Conservation (phyloP, 2,329 filamentous ascomycete species). For the Alternaria gaisen region DNA sequence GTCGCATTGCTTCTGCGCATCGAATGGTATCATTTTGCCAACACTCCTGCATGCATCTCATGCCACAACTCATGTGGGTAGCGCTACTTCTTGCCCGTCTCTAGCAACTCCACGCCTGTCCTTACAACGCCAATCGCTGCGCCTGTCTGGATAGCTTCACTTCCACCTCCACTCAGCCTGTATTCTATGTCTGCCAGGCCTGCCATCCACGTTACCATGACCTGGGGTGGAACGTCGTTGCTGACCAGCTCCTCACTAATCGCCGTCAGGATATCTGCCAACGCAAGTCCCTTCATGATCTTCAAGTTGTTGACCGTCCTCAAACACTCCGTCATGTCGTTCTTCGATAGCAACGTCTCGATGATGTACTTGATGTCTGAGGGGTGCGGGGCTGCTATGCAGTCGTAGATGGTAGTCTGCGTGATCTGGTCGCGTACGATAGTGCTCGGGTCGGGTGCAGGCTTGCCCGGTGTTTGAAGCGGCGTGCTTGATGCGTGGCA, state of each 20-base stretch:
- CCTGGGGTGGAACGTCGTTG: constrained; percentile 84
- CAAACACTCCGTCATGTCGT: constrained; percentile 88
- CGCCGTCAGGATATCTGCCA: constrained; percentile 92
- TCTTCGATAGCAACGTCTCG: constrained; percentile 81
- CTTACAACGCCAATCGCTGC: constrained; percentile 90
- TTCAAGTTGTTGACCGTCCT: constrained; percentile 90
- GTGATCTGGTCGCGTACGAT: constrained; percentile 86
- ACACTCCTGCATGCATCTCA: not conserved
- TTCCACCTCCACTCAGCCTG: constrained; percentile 84
- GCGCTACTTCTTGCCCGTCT: constrained; percentile 38
- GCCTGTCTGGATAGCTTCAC: constrained; percentile 88
- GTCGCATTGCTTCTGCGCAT: constrained; percentile 4
- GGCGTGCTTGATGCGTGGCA: constrained; percentile 90
- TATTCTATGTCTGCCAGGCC: constrained; percentile 94
- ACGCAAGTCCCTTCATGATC: constrained; percentile 80
- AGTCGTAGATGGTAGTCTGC: constrained; percentile 93
- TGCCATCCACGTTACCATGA: constrained; percentile 90
- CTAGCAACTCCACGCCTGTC: constrained; percentile 78
- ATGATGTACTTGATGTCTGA: constrained; percentile 86
- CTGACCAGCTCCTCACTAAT: constrained; percentile 82
- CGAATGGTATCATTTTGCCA: constrained; percentile 18
- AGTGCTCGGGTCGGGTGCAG: constrained; percentile 60
- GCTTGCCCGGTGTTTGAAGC: constrained; percentile 59
- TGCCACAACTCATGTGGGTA: not conserved
- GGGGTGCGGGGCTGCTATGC: constrained; percentile 93